Conservation (phyloP, 2,329 filamentous ascomycete genomes). For the Sporothrix humicola region DNA sequence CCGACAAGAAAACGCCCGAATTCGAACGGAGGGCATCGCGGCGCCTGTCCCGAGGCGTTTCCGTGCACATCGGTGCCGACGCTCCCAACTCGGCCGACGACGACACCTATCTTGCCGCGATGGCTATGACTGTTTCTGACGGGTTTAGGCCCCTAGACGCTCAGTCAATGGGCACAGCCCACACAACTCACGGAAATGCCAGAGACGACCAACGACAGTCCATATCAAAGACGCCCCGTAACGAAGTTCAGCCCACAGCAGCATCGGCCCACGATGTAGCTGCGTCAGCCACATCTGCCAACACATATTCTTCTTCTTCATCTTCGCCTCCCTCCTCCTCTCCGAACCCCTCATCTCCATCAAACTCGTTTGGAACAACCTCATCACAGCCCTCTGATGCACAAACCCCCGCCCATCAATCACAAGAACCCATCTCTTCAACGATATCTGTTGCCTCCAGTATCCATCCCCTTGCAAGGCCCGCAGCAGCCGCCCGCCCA, state of each 20-base stretch:
- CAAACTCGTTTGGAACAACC: conserved; percentile 3
- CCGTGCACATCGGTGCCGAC: conserved; percentile 31
- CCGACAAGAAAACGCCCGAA: conserved; percentile 36
- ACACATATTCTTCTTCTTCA: not conserved
- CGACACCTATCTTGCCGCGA: conserved; percentile 30
- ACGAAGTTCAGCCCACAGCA: not conserved
- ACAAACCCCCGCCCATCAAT: not conserved
- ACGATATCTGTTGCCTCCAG: conserved; percentile 9
- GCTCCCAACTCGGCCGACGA: conserved; percentile 20
- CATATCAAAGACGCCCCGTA: not conserved
- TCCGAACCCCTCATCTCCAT: not conserved
- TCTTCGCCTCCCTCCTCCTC: not conserved
- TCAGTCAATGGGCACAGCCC: not conserved
- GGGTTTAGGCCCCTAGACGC: conserved; percentile 35
- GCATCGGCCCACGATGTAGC: not conserved
- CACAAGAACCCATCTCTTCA: not conserved
- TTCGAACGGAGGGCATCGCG: conserved; percentile 38
- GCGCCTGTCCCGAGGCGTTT: conserved; percentile 35
- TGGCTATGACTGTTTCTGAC: conserved; percentile 34
- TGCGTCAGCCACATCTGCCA: conserved; percentile 13
- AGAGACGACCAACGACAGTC: not conserved
- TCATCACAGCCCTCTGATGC: conserved; percentile 1
- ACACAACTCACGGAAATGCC: not conserved
- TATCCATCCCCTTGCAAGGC: not conserved
- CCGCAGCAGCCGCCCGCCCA: conserved; percentile 38